Base-by-base conservation (phyloP, 2,329 filamentous ascomycete species). In the Penicillium sp. region DNA sequence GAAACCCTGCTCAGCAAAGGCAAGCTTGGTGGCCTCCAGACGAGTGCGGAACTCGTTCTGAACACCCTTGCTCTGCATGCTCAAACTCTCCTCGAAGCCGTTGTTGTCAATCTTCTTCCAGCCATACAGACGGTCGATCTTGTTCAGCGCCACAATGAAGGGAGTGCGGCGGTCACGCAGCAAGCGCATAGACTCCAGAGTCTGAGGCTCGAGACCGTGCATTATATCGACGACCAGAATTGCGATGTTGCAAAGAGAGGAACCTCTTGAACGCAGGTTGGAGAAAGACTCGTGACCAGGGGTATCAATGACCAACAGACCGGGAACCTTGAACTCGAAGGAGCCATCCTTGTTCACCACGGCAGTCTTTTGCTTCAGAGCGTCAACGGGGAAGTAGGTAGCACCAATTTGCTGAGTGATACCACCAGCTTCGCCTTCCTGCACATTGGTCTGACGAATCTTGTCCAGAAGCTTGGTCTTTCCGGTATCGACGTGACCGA, bases 251-350 rank as follows among this genome's bases (percentile, higher is more conserved):
- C 96, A 99, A 62, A 99, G 91, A 15, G 93, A 98, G 44, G 95
- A 98, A 81, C 95, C 95, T 82, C 96, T 89, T 69, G 94, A 97
- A 74, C 96, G 91, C 68, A 99, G 82, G 81, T 99, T 99, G 66
- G 94, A 97, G 88, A 99, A 99, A 74, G 95, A 99, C 88, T 99
- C 95, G 93, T 99, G 95, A 83, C 95, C 95, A 73, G 95, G 96
- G 0, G 95, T 99, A 81, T 99, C 95, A 74, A 99, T 99, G 74
- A 99, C 89, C 68, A 99, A 83, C 59, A 99, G 87, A 86, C 95
- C 95, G 49, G 95, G 96, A 24, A 99, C 92, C 83, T 97, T 99
- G 87, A 97, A 96, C 65, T 97, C 91, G 78, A 99, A 97, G 59
- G 85, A 85, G 72, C 89, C 89, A 75, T 99, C 93, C 73, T 87